A percentile compares a stretch with the other conserved stretches of the same genome.
These are phyloP conservation scores for Striga hermonthica DNA, from an alignment of 305 asterid genomes.

Conservation along the genomic window DNA sequence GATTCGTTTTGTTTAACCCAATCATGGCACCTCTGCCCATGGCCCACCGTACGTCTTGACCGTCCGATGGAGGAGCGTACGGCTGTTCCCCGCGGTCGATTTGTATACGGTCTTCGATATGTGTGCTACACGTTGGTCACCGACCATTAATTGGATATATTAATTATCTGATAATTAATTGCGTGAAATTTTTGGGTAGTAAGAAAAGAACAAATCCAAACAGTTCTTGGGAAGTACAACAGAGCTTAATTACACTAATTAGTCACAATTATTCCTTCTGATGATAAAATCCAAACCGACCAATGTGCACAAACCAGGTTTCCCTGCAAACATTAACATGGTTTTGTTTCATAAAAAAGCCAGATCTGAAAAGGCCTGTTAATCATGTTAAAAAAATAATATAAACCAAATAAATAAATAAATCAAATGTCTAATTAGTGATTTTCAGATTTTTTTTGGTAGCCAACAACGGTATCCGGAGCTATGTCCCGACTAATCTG, in stretches of 20 bases:
- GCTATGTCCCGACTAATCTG: no score
- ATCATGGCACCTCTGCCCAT: no score
- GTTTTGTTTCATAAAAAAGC: constrained; percentile 13
- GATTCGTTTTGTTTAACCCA: no score
- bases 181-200: neutral
- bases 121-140: no score
- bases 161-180: neutral
- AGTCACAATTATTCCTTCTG: constrained; percentile 19
- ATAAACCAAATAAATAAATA: no score
- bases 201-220: constrained; percentile 26
- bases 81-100: no score
- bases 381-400: neutral
- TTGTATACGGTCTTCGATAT: no score
- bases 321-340: constrained; percentile 8
- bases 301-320: constrained; percentile 9
- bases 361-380: neutral
- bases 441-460: no score
- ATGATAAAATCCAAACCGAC: constrained; percentile 33
- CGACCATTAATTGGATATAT: neutral
- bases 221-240: neutral
- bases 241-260: neutral
- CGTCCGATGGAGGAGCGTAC: no score
- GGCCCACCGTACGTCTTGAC: no score
- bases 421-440: no score
- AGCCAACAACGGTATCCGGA: no score